Evolutionary conservation across 805 yeast species (phyloP), one percentile per base, ranked within the genome.

Genomic region (Sugiyamaella mastotermitis): DNA sequence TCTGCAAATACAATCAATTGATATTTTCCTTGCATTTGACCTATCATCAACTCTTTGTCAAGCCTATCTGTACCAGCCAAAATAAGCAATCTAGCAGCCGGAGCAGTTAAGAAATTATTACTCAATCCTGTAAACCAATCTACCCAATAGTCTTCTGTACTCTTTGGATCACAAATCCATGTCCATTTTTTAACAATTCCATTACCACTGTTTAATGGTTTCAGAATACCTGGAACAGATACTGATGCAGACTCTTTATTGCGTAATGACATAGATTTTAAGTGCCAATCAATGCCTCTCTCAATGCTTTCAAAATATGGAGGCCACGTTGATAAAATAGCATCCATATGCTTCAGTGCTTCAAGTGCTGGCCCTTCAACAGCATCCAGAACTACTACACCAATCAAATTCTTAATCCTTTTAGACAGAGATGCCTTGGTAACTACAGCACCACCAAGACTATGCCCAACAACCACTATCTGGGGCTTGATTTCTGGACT

Each of bases 21-120:
- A 58, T 82, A 92, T 56, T 65, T 66, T 1, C 99, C 99, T 61
- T 88, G 97, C 98, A 92, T 92, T 60, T 94, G 98, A 1, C 97
- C 99, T 36, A 92, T 78, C 59, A 88, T 86, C 33, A 92, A 66
- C 26, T 74, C 74, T 46, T 81, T 86, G 60, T 92, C 98, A 21
- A 94, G 67, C 15, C 83, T 77, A 48, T 92, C 97, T 37, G 88
- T 82, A 3, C 95, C 95, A 0, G 97, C 94, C 11, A 94, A 61
- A 1, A 92, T 69, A 28, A 92, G 68, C 37, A 92, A 50, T 51
- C 86, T 83, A 0, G 88, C 78, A 1, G 78, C 64, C 0, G 72
- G 68, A 1, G 71, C 61, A 5, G 54, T 33, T 4, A 78, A 65
- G 53, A 78, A 78, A 18, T 54, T 53, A 4, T 58, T 53, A 0